Evolutionary conservation across 345 rosid genomes (phyloP).

Genomic region (Firmiana major): DNA sequence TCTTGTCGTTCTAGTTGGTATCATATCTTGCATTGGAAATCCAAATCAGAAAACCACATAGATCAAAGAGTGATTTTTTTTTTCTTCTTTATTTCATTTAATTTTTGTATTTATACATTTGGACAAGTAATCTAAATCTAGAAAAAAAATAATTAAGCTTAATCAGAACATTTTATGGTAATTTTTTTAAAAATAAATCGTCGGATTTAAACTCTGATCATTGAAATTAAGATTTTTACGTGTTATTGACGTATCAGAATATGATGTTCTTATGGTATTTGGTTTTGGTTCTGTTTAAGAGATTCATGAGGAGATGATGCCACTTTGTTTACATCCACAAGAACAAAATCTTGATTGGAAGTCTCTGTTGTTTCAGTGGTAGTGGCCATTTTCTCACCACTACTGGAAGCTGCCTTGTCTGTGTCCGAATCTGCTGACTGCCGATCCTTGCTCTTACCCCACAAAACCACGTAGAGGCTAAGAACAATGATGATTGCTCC

Average conservation of each 20-base stretch:
- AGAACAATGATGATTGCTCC: conserved; percentile 7
- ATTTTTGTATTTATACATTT: background rate
- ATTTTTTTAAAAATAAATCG: too few species aligned
- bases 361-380: background rate
- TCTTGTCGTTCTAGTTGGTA: background rate
- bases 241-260: too few species aligned
- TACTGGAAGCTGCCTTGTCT: background rate
- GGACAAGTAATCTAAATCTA: background rate
- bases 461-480: conserved; percentile 6
- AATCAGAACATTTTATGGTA: too few species aligned
- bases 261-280: background rate
- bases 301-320: background rate
- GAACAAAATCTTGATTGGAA: background rate
- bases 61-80: too few species aligned
- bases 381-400: background rate
- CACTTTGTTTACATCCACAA: background rate
- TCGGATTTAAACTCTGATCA: too few species aligned
- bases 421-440: background rate
- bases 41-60: background rate
- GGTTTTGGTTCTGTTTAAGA: background rate
- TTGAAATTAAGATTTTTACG: too few species aligned
- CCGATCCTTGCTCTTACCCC: conserved; percentile 11
- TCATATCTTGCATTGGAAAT: background rate
- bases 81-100: background rate
- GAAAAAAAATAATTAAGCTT: too few species aligned